Evolutionary conservation across 345 rosid species (phyloP).

Genomic region (Physaria fendleri): DNA sequence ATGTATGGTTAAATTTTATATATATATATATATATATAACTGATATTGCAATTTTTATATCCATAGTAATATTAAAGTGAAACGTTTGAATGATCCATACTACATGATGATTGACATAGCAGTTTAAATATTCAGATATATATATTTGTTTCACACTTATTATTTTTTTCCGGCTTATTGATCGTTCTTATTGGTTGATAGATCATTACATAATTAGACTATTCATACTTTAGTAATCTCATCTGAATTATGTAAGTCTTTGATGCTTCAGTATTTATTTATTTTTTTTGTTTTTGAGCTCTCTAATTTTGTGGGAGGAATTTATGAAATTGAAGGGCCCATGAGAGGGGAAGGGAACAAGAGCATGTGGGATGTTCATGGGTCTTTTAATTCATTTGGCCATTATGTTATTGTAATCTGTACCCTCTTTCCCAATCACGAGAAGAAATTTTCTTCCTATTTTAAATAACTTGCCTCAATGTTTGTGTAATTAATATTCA

Average conservation of each 20-base stretch:
- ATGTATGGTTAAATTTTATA: too few relatives aligned
- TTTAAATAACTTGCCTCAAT: slow-evolving; percentile 13
- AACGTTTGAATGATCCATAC: too few relatives aligned
- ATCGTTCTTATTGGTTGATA: slow-evolving; percentile 6
- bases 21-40: too few relatives aligned
- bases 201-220: not conserved
- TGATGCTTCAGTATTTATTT: slow-evolving; percentile 17
- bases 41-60: too few relatives aligned
- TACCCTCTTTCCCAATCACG: slow-evolving; percentile 22
- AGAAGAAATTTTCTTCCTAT: slow-evolving; percentile 10
- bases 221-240: not conserved
- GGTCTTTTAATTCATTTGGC: slow-evolving; percentile 22
- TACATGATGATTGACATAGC: too few relatives aligned
- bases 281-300: slow-evolving; percentile 1
- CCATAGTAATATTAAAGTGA: too few relatives aligned
- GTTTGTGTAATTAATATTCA: slow-evolving; percentile 23
- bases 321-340: slow-evolving; percentile 21
- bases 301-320: slow-evolving; percentile 30
- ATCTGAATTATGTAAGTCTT: not conserved
- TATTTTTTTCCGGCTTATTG: not conserved
- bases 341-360: slow-evolving; percentile 26
- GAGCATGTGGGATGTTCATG: slow-evolving; percentile 34
- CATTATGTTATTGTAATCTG: slow-evolving; percentile 21
- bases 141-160: not conserved
- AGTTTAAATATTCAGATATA: not conserved